Evolutionary conservation across 352 stramenopile species (phyloP).

Genomic region (Phytophthora chlamydospora): DNA sequence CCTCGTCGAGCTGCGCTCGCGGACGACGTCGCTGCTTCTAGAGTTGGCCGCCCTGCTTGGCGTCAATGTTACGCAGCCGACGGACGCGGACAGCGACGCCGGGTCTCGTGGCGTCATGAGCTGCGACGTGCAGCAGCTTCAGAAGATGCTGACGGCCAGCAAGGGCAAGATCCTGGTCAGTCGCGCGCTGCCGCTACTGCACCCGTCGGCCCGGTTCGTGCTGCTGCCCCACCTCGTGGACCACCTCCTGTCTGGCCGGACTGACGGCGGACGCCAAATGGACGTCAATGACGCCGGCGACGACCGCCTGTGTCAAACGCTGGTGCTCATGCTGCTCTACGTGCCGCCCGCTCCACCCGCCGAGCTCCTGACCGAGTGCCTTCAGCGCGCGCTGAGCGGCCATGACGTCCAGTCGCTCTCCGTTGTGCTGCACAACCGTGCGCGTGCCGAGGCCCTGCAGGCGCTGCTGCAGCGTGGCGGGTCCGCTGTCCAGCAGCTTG

Average conservation of each 20-base stretch:
- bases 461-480: slow-evolving; percentile 75
- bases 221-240: slow-evolving; percentile 73
- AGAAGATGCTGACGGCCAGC: slow-evolving; percentile 55
- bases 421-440: slow-evolving; percentile 78
- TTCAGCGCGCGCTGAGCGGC: slow-evolving; percentile 58
- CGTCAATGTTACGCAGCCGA: slow-evolving; percentile 40
- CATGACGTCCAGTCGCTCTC: slow-evolving; percentile 68
- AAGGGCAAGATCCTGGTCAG: slow-evolving; percentile 85
- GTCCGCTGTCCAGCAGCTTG: slow-evolving; percentile 54
- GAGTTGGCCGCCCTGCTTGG: slow-evolving; percentile 72
- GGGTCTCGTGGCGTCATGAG: slow-evolving; percentile 36
- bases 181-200: slow-evolving; percentile 74
- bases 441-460: slow-evolving; percentile 73
- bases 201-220: slow-evolving; percentile 82
- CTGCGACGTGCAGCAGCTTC: slow-evolving; percentile 62
- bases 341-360: slow-evolving; percentile 71
- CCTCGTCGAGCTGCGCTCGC: slow-evolving; percentile 65
- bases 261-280: slow-evolving; percentile 36
- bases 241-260: slow-evolving; percentile 56
- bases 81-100: slow-evolving; percentile 17
- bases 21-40: slow-evolving; percentile 72
- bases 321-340: slow-evolving; percentile 85
- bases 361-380: slow-evolving; percentile 69
- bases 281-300: slow-evolving; percentile 49
- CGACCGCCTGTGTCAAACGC: slow-evolving; percentile 75